These are phyloP conservation scores for Venturia nashicola DNA, from an alignment of 2,329 filamentous ascomycete genomes.

Conservation along the genomic window DNA sequence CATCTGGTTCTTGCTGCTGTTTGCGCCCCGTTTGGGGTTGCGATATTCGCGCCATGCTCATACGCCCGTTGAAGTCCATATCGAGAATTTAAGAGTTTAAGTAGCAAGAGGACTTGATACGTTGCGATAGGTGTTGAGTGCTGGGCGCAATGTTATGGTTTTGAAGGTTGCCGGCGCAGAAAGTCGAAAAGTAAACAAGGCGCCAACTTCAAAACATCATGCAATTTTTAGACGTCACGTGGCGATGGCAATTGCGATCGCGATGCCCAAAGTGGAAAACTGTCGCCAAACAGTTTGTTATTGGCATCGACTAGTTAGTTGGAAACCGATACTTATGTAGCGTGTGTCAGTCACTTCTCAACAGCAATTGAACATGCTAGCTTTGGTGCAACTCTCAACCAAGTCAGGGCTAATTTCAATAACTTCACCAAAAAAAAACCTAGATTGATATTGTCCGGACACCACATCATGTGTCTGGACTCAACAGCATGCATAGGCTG, in stretches of 20 bases:
- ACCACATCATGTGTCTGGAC: background rate
- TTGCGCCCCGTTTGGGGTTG: conserved; percentile 26
- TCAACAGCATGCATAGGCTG: background rate
- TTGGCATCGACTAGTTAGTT: too few relatives aligned
- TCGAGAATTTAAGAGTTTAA: background rate
- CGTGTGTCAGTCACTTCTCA: too few relatives aligned
- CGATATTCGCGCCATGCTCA: conserved; percentile 36
- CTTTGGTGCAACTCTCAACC: too few relatives aligned
- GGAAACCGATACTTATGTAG: too few relatives aligned
- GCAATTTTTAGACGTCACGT: background rate
- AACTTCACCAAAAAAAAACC: too few relatives aligned
- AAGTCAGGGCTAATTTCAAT: too few relatives aligned
- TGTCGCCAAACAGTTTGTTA: too few relatives aligned
- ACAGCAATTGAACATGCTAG: too few relatives aligned
- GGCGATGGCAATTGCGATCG: background rate
- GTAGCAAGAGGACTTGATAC: background rate
- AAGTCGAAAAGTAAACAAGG: background rate
- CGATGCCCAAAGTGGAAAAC: too few relatives aligned
- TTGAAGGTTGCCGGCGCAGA: background rate
- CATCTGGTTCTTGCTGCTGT: conserved; percentile 27
- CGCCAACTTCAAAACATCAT: background rate
- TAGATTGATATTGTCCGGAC: background rate
- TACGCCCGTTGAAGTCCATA: conserved; percentile 38
- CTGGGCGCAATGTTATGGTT: background rate
- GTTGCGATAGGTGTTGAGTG: background rate